Conservation (phyloP, 2,329 filamentous ascomycete genomes). For the Xylaria hypoxylon region DNA sequence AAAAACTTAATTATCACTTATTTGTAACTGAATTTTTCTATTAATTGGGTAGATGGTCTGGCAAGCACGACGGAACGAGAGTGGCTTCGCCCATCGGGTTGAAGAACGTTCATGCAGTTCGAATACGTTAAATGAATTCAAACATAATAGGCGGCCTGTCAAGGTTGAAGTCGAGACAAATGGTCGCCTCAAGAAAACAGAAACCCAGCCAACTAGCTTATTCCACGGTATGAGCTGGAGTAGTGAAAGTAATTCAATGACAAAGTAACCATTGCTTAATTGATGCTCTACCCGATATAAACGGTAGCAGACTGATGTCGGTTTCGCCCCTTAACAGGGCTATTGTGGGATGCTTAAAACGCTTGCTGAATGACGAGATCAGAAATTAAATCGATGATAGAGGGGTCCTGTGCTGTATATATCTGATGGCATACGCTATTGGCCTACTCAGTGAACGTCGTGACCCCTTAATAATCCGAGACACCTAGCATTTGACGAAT, state of each 20-base stretch:
- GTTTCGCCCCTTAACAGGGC: background rate
- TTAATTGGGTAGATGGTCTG: background rate
- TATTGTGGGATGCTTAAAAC: background rate
- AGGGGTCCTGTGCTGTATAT: background rate
- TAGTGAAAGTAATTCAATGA: background rate
- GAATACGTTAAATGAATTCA: background rate
- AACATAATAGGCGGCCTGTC: background rate
- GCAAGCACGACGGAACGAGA: background rate
- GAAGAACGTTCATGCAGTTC: background rate
- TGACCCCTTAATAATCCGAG: background rate
- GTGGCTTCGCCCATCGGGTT: background rate
- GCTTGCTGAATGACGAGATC: slow-evolving; percentile 3
- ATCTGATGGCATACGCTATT: background rate
- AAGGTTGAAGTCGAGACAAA: background rate
- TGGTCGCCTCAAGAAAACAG: background rate
- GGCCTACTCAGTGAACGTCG: background rate
- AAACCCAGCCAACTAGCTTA: background rate
- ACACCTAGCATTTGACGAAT: background rate
- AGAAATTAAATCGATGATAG: background rate
- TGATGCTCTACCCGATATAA: background rate
- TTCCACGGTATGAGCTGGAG: background rate
- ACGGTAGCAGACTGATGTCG: background rate
- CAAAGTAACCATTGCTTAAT: background rate
- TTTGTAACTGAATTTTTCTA: background rate
- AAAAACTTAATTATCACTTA: background rate